Percentiles rank a stretch among this genome's conserved stretches.
These are phyloP conservation scores for Sarocladiaceae sp. DNA, from an alignment of 2,329 filamentous ascomycete species.

Conservation along the genomic window DNA sequence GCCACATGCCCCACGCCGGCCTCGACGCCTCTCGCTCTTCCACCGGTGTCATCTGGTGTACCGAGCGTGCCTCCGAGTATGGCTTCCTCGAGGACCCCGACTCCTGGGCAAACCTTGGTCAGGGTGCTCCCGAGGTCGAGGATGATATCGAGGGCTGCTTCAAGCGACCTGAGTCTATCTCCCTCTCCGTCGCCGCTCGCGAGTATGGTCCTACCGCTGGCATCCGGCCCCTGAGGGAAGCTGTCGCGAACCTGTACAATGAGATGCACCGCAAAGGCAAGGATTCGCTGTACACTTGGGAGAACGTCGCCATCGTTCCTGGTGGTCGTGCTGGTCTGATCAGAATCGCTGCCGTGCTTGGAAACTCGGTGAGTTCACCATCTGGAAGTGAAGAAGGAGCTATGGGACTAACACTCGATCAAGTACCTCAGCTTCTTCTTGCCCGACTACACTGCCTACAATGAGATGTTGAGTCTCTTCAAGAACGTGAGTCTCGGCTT, in stretches of 20 bases:
- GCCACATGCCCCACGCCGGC: conserved; percentile 84
- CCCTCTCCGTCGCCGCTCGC: conserved; percentile 69
- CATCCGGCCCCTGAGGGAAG: conserved; percentile 83
- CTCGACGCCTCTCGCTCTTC: conserved; percentile 82
- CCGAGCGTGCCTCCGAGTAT: conserved; percentile 79
- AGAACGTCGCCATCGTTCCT: conserved; percentile 95
- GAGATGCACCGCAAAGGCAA: conserved; percentile 84
- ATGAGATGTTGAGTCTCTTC: conserved; percentile 93
- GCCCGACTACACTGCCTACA: conserved; percentile 93
- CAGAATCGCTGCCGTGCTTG: conserved; percentile 87
- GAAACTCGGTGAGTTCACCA: conserved; percentile 56
- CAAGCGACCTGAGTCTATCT: conserved; percentile 68
- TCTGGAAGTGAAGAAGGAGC: too few relatives aligned
- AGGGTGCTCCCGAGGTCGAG: conserved; percentile 90
- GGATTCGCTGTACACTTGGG: conserved; percentile 86
- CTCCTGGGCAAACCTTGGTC: conserved; percentile 86
- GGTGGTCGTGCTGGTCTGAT: conserved; percentile 90
- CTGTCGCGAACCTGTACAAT: conserved; percentile 89
- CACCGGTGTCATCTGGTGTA: conserved; percentile 92
- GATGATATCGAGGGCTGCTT: conserved; percentile 90
- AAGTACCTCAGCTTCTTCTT: conserved; percentile 85
- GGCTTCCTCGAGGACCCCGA: conserved; percentile 79
- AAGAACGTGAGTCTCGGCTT: conserved; percentile 59
- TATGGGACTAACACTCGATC: neutral
- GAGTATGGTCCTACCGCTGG: conserved; percentile 94